Evolutionary conservation across 1,284 basidiomycete genomes (phyloP), one percentile per base, ranked within the genome.

Genomic region (Cutaneotrichosporon cutaneum): DNA sequence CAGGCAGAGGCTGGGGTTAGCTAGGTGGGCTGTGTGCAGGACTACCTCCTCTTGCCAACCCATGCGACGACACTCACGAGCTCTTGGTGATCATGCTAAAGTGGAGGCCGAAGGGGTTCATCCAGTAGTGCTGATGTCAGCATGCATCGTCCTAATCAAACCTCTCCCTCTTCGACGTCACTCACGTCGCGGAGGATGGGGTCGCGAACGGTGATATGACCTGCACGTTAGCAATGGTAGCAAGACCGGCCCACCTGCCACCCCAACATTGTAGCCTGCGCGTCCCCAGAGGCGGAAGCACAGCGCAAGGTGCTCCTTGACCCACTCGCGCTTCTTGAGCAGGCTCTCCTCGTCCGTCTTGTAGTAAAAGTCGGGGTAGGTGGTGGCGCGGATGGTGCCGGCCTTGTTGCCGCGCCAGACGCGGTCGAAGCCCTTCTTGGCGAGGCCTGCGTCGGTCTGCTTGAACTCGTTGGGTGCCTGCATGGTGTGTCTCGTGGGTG

Each of bases 151-250:
- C n/a, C n/a, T n/a, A n/a, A n/a, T n/a, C n/a, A n/a, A n/a, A n/a
- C n/a, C n/a, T n/a, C n/a, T n/a, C n/a, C n/a, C n/a, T n/a, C n/a
- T n/a, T n/a, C n/a, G n/a, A n/a, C n/a, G n/a, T n/a, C 18, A 42
- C 39, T 42, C 39, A 42, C 32, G 36, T 58, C 56, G 16, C 32
- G 32, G 30, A 24, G 21, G 51, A 62, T 54, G 16, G 44, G 39
- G 67, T 86, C 85, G 72, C 86, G 81, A 48, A 86, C 83, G 18
- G 87, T 88, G 65, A 88, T 84, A 72, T 87, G 86, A 1, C 85
- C 85, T n/a, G n/a, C n/a, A n/a, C n/a, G n/a, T n/a, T n/a, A n/a
- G n/a, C n/a, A n/a, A n/a, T n/a, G n/a, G n/a, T n/a, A n/a, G n/a
- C n/a, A n/a, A n/a, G n/a, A n/a, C n/a, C n/a, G n/a, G n/a, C n/a